Base-by-base conservation (phyloP, 495 filamentous ascomycete genomes). In the Gamarada debralockiae region DNA sequence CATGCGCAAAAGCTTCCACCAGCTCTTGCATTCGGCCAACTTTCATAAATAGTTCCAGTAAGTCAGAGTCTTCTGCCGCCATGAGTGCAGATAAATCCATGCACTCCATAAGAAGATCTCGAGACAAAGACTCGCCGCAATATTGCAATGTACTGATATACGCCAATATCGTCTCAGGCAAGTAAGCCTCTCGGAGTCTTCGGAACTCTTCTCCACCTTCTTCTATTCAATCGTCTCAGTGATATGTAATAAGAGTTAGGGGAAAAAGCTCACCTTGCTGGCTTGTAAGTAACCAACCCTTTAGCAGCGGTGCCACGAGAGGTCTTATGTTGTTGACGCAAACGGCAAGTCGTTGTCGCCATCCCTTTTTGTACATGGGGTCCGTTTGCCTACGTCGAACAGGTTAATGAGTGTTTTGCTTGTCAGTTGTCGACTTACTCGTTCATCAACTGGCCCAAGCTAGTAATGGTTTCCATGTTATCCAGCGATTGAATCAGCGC, bases 121-220 rank as follows among this genome's bases (percentile, higher is more conserved):
- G 80, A 36, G 71, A 80, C 6, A 90, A 68, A 34, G 75, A 70
- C 22, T 77, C 77, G 3, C 85, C 86, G 12, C 80, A 80, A 62
- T 81, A 84, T 62, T 91, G 83, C 41, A 95, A 67, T 17, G 83
- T 79, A 59, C 74, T 84, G 66, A 85, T 79, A 65, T 90, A 95
- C n/a, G 85, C 85, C 34, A 96, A 75, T 48, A 95, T 67, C 9
- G 86, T 73, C 69, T 93, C 89, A 18, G 92, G 91, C 25, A 97
- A 71, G 67, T 92, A 95, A 3, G 79, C 78, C 22, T 76, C 75
- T 52, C 87, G 82, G 49, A 96, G 81, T 17, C 77, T 62, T 3
- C 53, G 48, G 52, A 76, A 74, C 27, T 75, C 75, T 15, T 59
- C 59, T 43, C 77, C 70, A 48, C 55, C 68, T 72, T 13, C 48